Percentiles rank a stretch among this genome's conserved stretches.
These are phyloP conservation scores for Hawksworthiomyces lignivorus DNA, from an alignment of 2,329 filamentous ascomycete genomes.

Conservation along the genomic window DNA sequence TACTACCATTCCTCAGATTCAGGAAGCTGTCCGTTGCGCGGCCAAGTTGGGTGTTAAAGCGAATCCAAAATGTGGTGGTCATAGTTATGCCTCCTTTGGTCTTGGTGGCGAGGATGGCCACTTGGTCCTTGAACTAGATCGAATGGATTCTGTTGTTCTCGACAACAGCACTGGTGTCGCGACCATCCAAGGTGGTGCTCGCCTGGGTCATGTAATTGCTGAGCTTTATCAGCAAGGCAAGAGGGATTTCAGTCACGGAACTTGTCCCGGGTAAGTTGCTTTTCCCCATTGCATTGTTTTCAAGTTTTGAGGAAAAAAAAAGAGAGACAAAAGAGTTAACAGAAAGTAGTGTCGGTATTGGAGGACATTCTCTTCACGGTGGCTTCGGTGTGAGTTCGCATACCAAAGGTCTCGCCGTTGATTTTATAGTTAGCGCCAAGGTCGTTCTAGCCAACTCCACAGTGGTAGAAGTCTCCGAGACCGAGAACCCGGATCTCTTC, in stretches of 20 bases:
- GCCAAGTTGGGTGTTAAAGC: slow-evolving; percentile 32
- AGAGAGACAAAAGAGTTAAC: no score
- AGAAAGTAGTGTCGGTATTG: slow-evolving; percentile 28
- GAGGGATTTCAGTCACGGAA: slow-evolving; percentile 40
- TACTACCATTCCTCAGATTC: slow-evolving; percentile 32
- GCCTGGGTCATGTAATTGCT: slow-evolving; percentile 37
- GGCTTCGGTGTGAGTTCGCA: slow-evolving; percentile 29
- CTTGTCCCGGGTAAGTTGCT: slow-evolving; percentile 38
- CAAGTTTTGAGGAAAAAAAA: no score
- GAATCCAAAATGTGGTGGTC: slow-evolving; percentile 40
- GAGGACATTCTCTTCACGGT: slow-evolving; percentile 30
- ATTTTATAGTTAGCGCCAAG: slow-evolving; percentile 28
- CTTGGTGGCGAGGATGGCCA: slow-evolving; percentile 39
- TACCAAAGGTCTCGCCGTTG: slow-evolving; percentile 13
- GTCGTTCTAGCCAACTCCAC: slow-evolving; percentile 31
- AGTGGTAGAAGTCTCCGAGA: slow-evolving; percentile 24
- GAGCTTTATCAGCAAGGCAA: slow-evolving; percentile 30
- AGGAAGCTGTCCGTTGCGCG: slow-evolving; percentile 38
- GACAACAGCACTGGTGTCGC: slow-evolving; percentile 31
- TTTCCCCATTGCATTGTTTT: not conserved
- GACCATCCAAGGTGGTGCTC: slow-evolving; percentile 38
- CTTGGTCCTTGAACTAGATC: slow-evolving; percentile 37
- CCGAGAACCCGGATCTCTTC: slow-evolving; percentile 30
- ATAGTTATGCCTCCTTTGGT: slow-evolving; percentile 41
- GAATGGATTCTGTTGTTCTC: slow-evolving; percentile 35